These are phyloP conservation scores for Emydomyces testavorans DNA, from an alignment of 2,329 filamentous ascomycete species.

Conservation along the genomic window DNA sequence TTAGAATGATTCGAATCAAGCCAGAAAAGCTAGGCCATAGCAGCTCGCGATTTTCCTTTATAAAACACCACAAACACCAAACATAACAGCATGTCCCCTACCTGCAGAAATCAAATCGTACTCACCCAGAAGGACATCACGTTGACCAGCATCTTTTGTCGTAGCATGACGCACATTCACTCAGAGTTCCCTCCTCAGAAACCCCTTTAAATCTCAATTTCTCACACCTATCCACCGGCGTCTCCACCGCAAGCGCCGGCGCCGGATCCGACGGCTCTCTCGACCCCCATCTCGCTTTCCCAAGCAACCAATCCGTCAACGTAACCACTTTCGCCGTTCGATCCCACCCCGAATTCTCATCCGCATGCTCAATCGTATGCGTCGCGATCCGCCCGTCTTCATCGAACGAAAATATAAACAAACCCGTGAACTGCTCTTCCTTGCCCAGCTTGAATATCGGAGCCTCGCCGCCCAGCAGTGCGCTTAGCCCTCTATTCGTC, in stretches of 20 bases:
- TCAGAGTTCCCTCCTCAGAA: background rate
- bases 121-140: background rate
- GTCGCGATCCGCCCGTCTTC: constrained; percentile 67
- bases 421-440: constrained; percentile 69
- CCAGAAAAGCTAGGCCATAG: background rate
- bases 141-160: constrained; percentile 9
- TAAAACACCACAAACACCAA: constrained; percentile 4
- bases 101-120: background rate
- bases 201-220: background rate
- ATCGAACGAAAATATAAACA: constrained; percentile 96
- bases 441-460: constrained; percentile 42
- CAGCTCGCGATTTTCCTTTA: background rate
- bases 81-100: background rate
- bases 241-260: constrained; percentile 5
- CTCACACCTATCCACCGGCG: background rate
- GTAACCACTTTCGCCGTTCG: constrained; percentile 75
- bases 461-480: constrained; percentile 44
- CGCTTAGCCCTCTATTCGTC: constrained; percentile 32
- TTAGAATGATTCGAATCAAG: background rate
- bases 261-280: constrained; percentile 13
- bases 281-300: constrained; percentile 52
- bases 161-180: constrained; percentile 1
- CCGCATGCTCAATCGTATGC: constrained; percentile 89
- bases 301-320: constrained; percentile 87
- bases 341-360: constrained; percentile 74